phyloP scores from a whole-genome alignment of 495 filamentous ascomycete species.

The Penicillium silybi region DNA sequence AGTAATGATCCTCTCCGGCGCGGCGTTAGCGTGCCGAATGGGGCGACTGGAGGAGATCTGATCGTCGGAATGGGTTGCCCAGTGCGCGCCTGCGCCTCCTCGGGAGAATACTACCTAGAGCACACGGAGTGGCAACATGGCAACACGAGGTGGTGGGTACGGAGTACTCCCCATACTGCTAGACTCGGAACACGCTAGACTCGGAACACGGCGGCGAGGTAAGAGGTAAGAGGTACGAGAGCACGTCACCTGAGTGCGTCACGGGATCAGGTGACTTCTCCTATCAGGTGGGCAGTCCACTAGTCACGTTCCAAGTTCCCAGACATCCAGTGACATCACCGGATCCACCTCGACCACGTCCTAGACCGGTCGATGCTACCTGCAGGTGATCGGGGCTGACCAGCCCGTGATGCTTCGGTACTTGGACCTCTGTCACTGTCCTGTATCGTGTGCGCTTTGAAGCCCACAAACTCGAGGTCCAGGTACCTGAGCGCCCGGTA shows the following conservation, averaged over 20 bases:
- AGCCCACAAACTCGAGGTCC: background rate
- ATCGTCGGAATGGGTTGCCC: slow-evolving; percentile 9
- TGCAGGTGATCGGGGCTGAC: slow-evolving; percentile 16
- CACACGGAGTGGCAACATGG: background rate
- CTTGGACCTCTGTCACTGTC: background rate
- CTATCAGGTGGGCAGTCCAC: slow-evolving; percentile 12
- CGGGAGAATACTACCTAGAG: background rate
- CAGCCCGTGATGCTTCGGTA: background rate
- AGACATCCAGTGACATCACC: slow-evolving; percentile 22
- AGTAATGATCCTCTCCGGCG: slow-evolving; percentile 23
- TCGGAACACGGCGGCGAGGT: no score
- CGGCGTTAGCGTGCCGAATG: slow-evolving; percentile 17
- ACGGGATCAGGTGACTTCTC: slow-evolving; percentile 16
- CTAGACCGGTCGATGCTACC: slow-evolving; percentile 33
- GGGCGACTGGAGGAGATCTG: slow-evolving; percentile 23
- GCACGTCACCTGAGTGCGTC: background rate
- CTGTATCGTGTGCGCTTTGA: background rate
- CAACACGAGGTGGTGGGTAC: no score
- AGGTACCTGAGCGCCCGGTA: slow-evolving; percentile 5
- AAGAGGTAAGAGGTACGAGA: no score
- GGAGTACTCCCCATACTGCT: no score
- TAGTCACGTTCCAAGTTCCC: slow-evolving; percentile 7
- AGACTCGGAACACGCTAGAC: no score
- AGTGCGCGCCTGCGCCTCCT: background rate
- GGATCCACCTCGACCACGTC: slow-evolving; percentile 16